Evolutionary conservation across 208 protist species (phyloP), one percentile per base, ranked within the genome.

Genomic region (Acanthamoeba castellanii): DNA sequence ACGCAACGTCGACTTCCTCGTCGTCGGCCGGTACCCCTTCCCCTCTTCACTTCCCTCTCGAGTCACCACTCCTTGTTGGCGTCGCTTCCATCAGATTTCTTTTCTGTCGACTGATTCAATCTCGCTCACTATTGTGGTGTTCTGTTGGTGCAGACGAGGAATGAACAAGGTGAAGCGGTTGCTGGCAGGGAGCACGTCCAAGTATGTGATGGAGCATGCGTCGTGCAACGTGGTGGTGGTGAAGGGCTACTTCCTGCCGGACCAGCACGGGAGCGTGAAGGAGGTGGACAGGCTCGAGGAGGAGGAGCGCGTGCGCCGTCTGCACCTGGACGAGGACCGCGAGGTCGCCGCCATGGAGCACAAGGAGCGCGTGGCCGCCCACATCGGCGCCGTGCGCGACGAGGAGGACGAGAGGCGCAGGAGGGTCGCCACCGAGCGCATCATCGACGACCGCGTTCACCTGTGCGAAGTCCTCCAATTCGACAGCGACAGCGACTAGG

Each of bases 221-320:
- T 42, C 45, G 50, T 94, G 91, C 91, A 94, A 94, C 74, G 91
- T 94, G 42, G 50, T 85, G n/a, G 74, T 94, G 66, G 91, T 94
- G 18, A 94, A 94, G 57, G 91, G 91, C 55, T 92, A 78, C 87
- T 92, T 61, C 66, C 74, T 94, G 68, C 68, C 91, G 32, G 91
- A 94, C 34, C 30, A 81, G 66, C 91, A 94, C 72, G 70, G 3
- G 6, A 70, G 55, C 70, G 6, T 94, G 27, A 70, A 78, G 50
- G 91, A 94, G 47, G 70, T 94, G 22, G 42, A 70, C 52, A 1
- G 57, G 70, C 34, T 84, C 32, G 91, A 94, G 45, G 91, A 94
- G 52, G 32, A 94, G 52, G 91, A 94, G 70, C 66, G 91, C 20
- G 0, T 5, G 64, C 45, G 64, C 18, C 45, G 91, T 3, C 20